Conservation (phyloP, 768 basidiomycete genomes). For the Rhizopogon vinicolor region DNA sequence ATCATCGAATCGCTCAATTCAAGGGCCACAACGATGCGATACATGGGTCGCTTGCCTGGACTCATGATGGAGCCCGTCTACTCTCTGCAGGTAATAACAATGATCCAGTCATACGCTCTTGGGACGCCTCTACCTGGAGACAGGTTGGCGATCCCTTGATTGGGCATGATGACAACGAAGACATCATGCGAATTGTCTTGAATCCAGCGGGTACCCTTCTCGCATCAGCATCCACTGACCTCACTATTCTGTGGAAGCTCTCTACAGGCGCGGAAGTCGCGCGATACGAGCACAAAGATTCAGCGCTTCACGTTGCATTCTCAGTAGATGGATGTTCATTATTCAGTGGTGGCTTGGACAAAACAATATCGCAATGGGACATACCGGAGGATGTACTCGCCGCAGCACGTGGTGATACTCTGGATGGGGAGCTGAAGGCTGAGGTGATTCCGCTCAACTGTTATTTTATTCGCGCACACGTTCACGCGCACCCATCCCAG, state of each 20-base stretch:
- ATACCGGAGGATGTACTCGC: background rate
- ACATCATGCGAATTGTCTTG: slow-evolving; percentile 16
- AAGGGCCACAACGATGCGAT: background rate
- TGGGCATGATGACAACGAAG: background rate
- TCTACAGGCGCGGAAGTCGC: slow-evolving; percentile 13
- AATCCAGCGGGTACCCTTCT: slow-evolving; percentile 22
- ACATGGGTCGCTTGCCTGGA: background rate
- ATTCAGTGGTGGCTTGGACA: background rate
- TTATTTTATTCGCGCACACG: background rate
- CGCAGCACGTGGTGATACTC: background rate
- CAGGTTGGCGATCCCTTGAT: background rate
- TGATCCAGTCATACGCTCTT: background rate
- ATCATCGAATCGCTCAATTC: background rate
- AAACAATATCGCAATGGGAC: background rate
- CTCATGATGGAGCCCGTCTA: background rate
- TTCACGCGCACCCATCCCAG: background rate
- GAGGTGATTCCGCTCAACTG: background rate
- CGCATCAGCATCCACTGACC: slow-evolving; percentile 25
- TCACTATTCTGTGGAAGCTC: slow-evolving; percentile 24
- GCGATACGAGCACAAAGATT: slow-evolving; percentile 1
- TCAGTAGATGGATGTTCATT: background rate
- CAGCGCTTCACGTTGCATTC: background rate
- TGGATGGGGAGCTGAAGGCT: background rate
- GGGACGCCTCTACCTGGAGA: background rate
- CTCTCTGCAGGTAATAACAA: background rate